Evolutionary conservation across 768 basidiomycete species (phyloP).

Genomic region (Sporobolomyces roseus): DNA sequence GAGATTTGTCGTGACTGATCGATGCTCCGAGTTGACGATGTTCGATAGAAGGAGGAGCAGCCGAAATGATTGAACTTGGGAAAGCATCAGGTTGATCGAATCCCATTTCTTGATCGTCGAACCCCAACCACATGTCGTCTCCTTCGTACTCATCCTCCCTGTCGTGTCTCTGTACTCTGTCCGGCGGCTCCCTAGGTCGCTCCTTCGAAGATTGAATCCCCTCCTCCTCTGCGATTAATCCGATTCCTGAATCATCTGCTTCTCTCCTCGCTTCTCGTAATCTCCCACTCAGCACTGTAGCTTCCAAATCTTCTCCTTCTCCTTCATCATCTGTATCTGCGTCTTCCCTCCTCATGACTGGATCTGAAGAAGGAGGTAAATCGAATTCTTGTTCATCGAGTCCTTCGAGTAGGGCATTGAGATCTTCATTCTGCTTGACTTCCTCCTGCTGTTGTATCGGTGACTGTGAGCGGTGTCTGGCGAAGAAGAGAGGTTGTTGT

Average conservation of each 20-base stretch:
- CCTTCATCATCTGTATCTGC: neutral
- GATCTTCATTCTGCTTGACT: neutral
- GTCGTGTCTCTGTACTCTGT: neutral
- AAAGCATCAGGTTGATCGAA: constrained; percentile 28
- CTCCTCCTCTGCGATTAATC: neutral
- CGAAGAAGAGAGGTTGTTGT: neutral
- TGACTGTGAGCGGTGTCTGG: constrained; percentile 4
- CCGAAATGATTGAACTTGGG: constrained; percentile 17
- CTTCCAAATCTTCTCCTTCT: too few relatives aligned
- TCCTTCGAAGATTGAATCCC: neutral
- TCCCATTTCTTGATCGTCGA: constrained; percentile 22
- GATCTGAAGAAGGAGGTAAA: constrained; percentile 15
- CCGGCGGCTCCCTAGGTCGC: neutral
- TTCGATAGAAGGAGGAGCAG: neutral
- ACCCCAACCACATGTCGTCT: constrained; percentile 39
- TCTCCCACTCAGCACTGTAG: too few relatives aligned
- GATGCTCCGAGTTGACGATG: too few relatives aligned
- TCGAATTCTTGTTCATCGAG: constrained; percentile 18
- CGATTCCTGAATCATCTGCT: constrained; percentile 33
- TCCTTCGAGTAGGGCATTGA: constrained; percentile 14
- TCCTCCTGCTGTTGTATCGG: neutral
- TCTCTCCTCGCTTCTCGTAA: neutral
- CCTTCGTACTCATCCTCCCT: constrained; percentile 35
- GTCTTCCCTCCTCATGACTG: neutral
- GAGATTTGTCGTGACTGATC: neutral